A percentile compares a stretch with the other conserved stretches of the same genome.
Evolutionary conservation across 202 grass and related monocot genomes (phyloP).

Genomic region (Musa balbisiana): DNA sequence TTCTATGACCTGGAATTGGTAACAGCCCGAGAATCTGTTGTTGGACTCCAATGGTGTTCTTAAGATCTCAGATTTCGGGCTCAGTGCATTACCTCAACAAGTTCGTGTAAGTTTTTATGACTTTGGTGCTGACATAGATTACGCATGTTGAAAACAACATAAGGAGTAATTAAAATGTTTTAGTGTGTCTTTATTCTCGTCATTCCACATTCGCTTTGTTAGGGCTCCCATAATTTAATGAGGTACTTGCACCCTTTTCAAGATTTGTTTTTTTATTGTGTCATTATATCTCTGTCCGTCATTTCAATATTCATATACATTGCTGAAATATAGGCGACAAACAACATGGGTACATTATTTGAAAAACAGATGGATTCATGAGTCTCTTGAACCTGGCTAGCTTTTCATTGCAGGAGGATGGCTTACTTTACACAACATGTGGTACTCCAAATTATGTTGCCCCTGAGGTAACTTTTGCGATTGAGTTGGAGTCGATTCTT

Average conservation of each 20-base stretch:
- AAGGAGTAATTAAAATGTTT: not conserved
- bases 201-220: too few relatives aligned
- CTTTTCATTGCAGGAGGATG: slow-evolving; percentile 64
- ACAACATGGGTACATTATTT: not conserved
- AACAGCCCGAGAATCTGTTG: slow-evolving; percentile 93
- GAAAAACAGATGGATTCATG: too few relatives aligned
- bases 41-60: slow-evolving; percentile 71
- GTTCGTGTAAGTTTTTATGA: slow-evolving; percentile 51
- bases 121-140: not conserved
- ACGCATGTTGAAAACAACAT: not conserved
- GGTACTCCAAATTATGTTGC: slow-evolving; percentile 99
- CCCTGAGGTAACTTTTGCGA: slow-evolving; percentile 48
- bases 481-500: slow-evolving; percentile 17
- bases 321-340: too few relatives aligned
- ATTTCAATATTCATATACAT: too few relatives aligned
- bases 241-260: too few relatives aligned
- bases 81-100: slow-evolving; percentile 88
- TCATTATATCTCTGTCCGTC: too few relatives aligned
- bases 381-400: slow-evolving; percentile 10
- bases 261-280: too few relatives aligned
- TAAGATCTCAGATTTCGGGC: slow-evolving; percentile 91
- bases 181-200: too few relatives aligned
- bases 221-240: too few relatives aligned
- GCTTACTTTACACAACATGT: slow-evolving; percentile 81
- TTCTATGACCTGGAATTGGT: slow-evolving; percentile 24